Conservation (phyloP, 208 protist species). For the Trypanosoma scelopori region DNA sequence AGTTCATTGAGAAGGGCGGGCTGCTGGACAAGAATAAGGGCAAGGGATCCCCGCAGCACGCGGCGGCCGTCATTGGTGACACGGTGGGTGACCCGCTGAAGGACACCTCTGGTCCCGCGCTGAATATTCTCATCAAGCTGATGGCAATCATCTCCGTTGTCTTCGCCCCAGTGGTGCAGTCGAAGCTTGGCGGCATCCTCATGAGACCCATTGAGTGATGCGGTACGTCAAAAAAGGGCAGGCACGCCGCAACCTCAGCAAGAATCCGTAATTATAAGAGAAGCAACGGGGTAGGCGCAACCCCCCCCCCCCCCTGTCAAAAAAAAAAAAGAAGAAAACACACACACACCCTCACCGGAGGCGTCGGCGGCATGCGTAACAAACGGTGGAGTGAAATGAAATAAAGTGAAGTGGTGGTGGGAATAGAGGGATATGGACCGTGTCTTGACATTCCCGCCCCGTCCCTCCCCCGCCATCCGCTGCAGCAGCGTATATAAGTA, state of each 20-base stretch:
- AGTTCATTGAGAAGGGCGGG: constrained; percentile 94
- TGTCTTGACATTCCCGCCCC: too few species aligned
- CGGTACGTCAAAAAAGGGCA: neutral
- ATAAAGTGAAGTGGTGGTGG: too few species aligned
- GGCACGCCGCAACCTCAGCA: neutral
- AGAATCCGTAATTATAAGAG: neutral
- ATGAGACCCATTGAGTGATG: constrained; percentile 53
- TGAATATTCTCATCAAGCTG: constrained; percentile 97
- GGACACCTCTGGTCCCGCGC: constrained; percentile 94
- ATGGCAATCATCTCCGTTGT: constrained; percentile 95
- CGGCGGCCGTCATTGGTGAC: constrained; percentile 95
- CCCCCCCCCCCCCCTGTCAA: too few species aligned
- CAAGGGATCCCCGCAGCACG: constrained; percentile 92
- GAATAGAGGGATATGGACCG: too few species aligned
- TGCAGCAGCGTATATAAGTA: too few species aligned
- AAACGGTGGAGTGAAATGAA: too few species aligned
- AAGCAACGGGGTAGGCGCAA: constrained; percentile 3
- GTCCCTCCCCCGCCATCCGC: too few species aligned
- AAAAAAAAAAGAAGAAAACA: too few species aligned
- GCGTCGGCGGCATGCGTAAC: too few species aligned
- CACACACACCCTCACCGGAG: too few species aligned
- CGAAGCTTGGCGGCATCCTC: constrained; percentile 71
- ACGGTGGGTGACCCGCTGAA: constrained; percentile 97
- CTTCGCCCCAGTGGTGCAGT: constrained; percentile 87
- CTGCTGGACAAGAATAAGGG: constrained; percentile 88